Base-by-base conservation (phyloP, 768 basidiomycete genomes). In the Phlegmacium glaucopus region DNA sequence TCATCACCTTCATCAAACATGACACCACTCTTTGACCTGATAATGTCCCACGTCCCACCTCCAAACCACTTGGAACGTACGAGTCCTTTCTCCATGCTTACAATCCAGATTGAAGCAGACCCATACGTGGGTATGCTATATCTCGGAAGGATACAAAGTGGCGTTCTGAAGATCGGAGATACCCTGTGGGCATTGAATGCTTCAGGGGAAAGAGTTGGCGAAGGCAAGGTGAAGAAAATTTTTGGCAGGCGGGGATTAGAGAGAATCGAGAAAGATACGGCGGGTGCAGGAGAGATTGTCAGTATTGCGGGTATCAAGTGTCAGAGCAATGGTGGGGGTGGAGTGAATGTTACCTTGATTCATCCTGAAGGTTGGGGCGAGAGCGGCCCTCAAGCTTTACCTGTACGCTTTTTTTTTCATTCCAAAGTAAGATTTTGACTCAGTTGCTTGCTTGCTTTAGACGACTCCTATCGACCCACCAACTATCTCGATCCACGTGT, bases 401-500 rank as follows among this genome's bases (percentile, higher is more conserved):
- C 72, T 3, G 71, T 71, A 47, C 2, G 64, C 65, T 11, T 13
- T 17, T 36, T 12, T n/a, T 38, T 45, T 13, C 25, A 28, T 39
- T 26, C 26, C 0, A n/a, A n/a, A n/a, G n/a, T n/a, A 5, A 18
- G 12, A 10, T 36, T 41, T 13, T 29, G 40, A 11, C 17, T 18
- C 16, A 10, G 4, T 29, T 39, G n/a, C 25, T 49, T n/a, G 45
- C 12, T 52, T 59, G 55, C 58, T 26, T n/a, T 38, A 63, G 61
- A 67, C 75, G 2, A 75, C 75, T 1, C 76, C 75, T 27, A 78
- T 78, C 26, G 75, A 76, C 57, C 75, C 76, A 1, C 76, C 75
- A 0, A 78, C 75, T 6, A 76, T 78, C 50, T 75, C 72, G 16
- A 69, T 75, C 52, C 65, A 72, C 42, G 61, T 78, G 2, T 66